Conservation (phyloP, 2,329 filamentous ascomycete species). For the Penicillium sp. region DNA sequence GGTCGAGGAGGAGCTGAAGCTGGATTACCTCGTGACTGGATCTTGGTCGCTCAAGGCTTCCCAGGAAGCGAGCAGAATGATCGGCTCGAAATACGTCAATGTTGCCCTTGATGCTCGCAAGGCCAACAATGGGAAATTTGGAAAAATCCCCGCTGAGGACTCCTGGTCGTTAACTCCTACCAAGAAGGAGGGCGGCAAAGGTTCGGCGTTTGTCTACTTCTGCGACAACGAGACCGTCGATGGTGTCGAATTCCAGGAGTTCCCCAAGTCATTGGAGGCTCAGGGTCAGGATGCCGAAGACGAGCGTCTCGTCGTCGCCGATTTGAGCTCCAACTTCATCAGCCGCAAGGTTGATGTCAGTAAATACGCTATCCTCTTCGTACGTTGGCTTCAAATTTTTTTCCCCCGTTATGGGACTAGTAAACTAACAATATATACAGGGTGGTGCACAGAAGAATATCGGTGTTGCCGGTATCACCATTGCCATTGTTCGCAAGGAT, state of each 20-base stretch:
- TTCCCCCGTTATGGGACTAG: neutral
- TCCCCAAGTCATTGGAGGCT: slow-evolving; percentile 63
- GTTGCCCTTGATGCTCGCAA: slow-evolving; percentile 67
- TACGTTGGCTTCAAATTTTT: slow-evolving; percentile 38
- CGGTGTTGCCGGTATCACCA: slow-evolving; percentile 79
- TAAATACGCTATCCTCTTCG: slow-evolving; percentile 84
- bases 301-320: slow-evolving; percentile 76
- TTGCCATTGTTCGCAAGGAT: slow-evolving; percentile 78
- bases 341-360: slow-evolving; percentile 72
- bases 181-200: slow-evolving; percentile 54
- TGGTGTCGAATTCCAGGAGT: slow-evolving; percentile 80
- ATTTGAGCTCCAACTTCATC: slow-evolving; percentile 95
- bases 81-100: slow-evolving; percentile 76
- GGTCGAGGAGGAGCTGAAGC: slow-evolving; percentile 68
- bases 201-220: slow-evolving; percentile 73
- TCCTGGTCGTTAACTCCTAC: slow-evolving; percentile 71
- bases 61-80: slow-evolving; percentile 74
- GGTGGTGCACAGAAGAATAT: slow-evolving; percentile 91
- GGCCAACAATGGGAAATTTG: slow-evolving; percentile 76
- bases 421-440: slow-evolving; percentile 30
- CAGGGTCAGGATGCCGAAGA: slow-evolving; percentile 59
- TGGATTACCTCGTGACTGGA: slow-evolving; percentile 90
- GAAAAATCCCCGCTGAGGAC: slow-evolving; percentile 73
- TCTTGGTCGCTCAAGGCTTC: slow-evolving; percentile 88
- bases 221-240: slow-evolving; percentile 82